Evolutionary conservation across 305 asterid genomes (phyloP), one percentile per base, ranked within the genome.

Genomic region (Fraxinus sp.): DNA sequence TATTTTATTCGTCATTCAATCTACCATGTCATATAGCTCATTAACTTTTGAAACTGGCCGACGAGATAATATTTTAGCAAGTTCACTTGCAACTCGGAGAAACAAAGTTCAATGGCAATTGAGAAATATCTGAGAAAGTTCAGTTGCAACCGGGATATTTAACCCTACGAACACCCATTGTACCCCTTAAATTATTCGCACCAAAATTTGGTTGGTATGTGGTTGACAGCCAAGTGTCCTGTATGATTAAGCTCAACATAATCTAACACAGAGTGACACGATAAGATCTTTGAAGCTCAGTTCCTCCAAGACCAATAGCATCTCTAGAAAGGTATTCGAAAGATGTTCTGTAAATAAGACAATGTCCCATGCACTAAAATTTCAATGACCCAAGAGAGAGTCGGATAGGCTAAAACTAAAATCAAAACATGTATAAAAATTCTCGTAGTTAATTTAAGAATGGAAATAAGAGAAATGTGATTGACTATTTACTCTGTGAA

Each of bases 401-500:
- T 20, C 30, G 1, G 68, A 57, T 57, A 57, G 68, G 68, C 64
- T 52, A 52, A 5, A 52, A 52, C 9, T 52, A 52, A 16, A 52
- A 52, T 22, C 64, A 52, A n/a, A 52, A 52, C 64, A 5, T 8
- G 22, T 49, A 16, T 52, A 52, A 52, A 49, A 52, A 52, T 55
- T 55, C 66, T n/a, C 22, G 66, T 55, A 55, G n/a, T 55, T 55
- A 26, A 22, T 16, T 36, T 22, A 39, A 36, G 36, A 49, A 26
- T 71, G 52, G 18, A 20, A 71, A 52, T 14, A 32, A 26, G 28
- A 30, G 74, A 71, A 32, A 68, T 10, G 36, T 28, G 70, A 35
- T 71, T 57, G 83, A 86, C 79, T 82, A 52, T 83, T 87, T 88
- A 95, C 99, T 88, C 87, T 88, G 81, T 85, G 89, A 73, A 88